Percentiles rank a stretch among this genome's conserved stretches.
These are phyloP conservation scores for Aegilops sharonensis DNA, from an alignment of 176 grass and related monocot species.

Conservation along the genomic window DNA sequence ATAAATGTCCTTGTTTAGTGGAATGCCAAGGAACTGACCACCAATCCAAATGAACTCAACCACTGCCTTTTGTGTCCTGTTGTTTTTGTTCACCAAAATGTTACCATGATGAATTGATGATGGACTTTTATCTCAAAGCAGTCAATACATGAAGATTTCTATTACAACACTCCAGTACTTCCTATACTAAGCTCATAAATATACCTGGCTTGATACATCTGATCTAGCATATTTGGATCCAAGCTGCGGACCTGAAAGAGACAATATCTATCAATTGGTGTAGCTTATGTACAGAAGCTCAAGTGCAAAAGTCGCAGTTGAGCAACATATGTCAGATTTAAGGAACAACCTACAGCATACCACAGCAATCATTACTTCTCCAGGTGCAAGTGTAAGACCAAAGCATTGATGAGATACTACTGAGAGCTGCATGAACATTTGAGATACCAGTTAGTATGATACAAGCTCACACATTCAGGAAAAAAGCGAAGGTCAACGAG, in stretches of 20 bases:
- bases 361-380: constrained; percentile 82
- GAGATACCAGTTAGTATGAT: constrained; percentile 31
- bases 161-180: background rate
- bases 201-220: constrained; percentile 96
- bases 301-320: constrained; percentile 20
- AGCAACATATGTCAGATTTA: constrained; percentile 28
- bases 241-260: constrained; percentile 69
- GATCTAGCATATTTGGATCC: constrained; percentile 70
- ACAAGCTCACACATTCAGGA: constrained; percentile 17
- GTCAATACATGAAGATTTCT: background rate
- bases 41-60: constrained; percentile 80
- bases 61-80: constrained; percentile 79
- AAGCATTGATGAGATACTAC: constrained; percentile 73
- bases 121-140: constrained; percentile 4
- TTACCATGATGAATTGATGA: background rate
- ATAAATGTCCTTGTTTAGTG: constrained; percentile 38
- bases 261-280: constrained; percentile 3
- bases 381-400: constrained; percentile 83
- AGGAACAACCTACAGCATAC: constrained; percentile 48
- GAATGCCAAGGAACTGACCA: constrained; percentile 70
- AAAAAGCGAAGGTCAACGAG: background rate
- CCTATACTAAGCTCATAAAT: constrained; percentile 7
- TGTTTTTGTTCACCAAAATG: constrained; percentile 25
- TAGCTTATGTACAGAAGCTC: constrained; percentile 13
- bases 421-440: constrained; percentile 66